Evolutionary conservation across 108 stramenopile genomes (phyloP).

Genomic region (Cyclotella kingstonii): DNA sequence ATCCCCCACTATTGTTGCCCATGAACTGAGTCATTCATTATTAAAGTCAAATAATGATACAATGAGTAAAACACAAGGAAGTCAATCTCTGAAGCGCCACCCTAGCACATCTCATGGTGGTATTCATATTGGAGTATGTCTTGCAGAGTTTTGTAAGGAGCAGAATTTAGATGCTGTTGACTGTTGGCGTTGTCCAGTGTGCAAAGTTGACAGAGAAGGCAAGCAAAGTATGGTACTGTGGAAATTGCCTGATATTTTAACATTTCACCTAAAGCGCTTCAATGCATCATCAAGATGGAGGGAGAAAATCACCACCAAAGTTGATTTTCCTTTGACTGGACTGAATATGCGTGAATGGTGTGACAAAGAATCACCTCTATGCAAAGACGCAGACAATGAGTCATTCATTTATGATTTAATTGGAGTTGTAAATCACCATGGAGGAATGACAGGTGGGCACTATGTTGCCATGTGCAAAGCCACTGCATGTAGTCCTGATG

Average conservation of each 20-base stretch:
- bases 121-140: conserved; percentile 75
- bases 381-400: conserved; percentile 42
- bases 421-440: conserved; percentile 95
- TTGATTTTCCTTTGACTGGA: conserved; percentile 90
- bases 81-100: conserved; percentile 34
- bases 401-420: conserved; percentile 82
- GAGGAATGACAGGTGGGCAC: conserved; percentile 95
- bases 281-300: conserved; percentile 88
- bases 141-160: conserved; percentile 86
- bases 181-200: conserved; percentile 80
- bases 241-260: conserved; percentile 89
- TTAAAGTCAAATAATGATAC: conserved; percentile 24
- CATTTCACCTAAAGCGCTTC: conserved; percentile 95
- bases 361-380: conserved; percentile 59
- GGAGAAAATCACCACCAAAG: conserved; percentile 92
- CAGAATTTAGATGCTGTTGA: conserved; percentile 71
- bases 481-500: conserved; percentile 77
- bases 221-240: conserved; percentile 87
- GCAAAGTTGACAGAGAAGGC: conserved; percentile 84
- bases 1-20: conserved; percentile 42
- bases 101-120: conserved; percentile 47
- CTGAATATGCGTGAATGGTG: conserved; percentile 88
- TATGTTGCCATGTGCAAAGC: conserved; percentile 94
- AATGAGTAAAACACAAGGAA: conserved; percentile 5
- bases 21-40: conserved; percentile 51